These are phyloP conservation scores for Fraxinus velutina DNA, from an alignment of 305 asterid species.

Conservation along the genomic window DNA sequence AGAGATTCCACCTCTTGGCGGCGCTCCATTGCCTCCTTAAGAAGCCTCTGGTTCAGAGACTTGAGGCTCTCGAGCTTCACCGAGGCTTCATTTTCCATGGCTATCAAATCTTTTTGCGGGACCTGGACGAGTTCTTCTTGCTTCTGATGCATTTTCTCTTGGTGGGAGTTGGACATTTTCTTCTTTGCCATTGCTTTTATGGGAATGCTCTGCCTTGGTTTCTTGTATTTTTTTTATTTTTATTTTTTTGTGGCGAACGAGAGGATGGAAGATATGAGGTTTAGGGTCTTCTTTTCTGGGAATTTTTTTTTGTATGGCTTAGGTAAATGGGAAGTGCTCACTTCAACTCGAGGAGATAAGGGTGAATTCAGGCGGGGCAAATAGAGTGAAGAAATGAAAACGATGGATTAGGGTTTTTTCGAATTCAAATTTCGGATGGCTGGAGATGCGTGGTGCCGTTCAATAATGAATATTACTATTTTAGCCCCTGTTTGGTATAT, in stretches of 20 bases:
- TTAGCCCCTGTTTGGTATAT: too few relatives aligned
- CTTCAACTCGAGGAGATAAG: constrained; percentile 18
- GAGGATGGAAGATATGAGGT: constrained; percentile 28
- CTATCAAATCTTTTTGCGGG: constrained; percentile 11
- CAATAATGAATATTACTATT: not conserved
- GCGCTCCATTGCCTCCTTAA: constrained; percentile 60
- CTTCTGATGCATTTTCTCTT: constrained; percentile 20
- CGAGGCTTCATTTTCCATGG: constrained; percentile 47
- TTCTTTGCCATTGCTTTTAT: constrained; percentile 51
- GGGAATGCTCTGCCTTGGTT: not conserved
- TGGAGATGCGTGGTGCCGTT: constrained; percentile 12
- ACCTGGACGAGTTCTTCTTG: constrained; percentile 27
- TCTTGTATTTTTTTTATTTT: not conserved
- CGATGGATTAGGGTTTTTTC: constrained; percentile 29
- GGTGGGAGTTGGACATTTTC: constrained; percentile 39
- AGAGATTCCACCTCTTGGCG: constrained; percentile 67
- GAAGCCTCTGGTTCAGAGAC: constrained; percentile 54
- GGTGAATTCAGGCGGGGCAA: not conserved
- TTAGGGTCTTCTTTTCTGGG: constrained; percentile 22
- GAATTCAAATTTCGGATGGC: constrained; percentile 39
- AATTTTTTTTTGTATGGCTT: constrained; percentile 10
- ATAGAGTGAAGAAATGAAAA: constrained; percentile 8
- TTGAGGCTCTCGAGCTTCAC: constrained; percentile 61
- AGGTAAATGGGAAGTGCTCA: constrained; percentile 22
- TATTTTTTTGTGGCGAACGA: constrained; percentile 2